phyloP scores from a whole-genome alignment of 2,329 filamentous ascomycete species.

The Colletotrichum coccodes region DNA sequence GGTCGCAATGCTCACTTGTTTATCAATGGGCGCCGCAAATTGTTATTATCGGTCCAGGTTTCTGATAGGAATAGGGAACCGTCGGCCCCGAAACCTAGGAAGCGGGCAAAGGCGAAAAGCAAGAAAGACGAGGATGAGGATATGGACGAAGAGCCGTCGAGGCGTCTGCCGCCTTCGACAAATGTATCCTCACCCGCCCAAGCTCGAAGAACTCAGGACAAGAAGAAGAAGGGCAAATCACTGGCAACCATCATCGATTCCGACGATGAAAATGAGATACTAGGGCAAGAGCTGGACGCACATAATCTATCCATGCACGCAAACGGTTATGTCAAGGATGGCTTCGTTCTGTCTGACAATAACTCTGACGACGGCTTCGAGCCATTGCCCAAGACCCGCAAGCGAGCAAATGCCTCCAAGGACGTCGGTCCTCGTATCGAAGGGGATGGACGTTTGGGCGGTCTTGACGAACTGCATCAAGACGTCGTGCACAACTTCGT shows the following conservation, averaged over 20 bases:
- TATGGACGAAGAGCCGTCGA: conserved; percentile 32
- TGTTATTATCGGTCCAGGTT: conserved; percentile 56
- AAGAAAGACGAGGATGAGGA: conserved; percentile 43
- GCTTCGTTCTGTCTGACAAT: conserved; percentile 58
- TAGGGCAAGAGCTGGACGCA: conserved; percentile 44
- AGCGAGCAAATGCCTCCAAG: conserved; percentile 22
- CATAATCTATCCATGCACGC: conserved; percentile 50
- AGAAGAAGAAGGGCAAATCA: conserved; percentile 46
- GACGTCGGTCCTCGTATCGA: conserved; percentile 68
- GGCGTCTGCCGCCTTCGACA: conserved; percentile 49
- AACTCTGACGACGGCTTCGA: conserved; percentile 59
- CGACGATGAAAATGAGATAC: conserved; percentile 29
- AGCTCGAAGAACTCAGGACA: conserved; percentile 29
- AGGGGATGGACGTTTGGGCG: conserved; percentile 62
- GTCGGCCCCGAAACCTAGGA: conserved; percentile 44
- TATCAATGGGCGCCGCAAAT: conserved; percentile 53
- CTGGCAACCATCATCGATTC: conserved; percentile 34
- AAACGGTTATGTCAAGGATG: conserved; percentile 59
- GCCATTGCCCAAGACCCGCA: conserved; percentile 46
- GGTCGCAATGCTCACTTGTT: conserved; percentile 55
- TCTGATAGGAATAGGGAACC: conserved; percentile 41
- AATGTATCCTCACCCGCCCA: conserved; percentile 62
- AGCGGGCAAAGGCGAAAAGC: conserved; percentile 48
- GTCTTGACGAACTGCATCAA: conserved; percentile 68
- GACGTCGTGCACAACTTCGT: conserved; percentile 75